These are phyloP conservation scores for Microcyclospora pomicola DNA, from an alignment of 2,329 filamentous ascomycete genomes.

Conservation along the genomic window DNA sequence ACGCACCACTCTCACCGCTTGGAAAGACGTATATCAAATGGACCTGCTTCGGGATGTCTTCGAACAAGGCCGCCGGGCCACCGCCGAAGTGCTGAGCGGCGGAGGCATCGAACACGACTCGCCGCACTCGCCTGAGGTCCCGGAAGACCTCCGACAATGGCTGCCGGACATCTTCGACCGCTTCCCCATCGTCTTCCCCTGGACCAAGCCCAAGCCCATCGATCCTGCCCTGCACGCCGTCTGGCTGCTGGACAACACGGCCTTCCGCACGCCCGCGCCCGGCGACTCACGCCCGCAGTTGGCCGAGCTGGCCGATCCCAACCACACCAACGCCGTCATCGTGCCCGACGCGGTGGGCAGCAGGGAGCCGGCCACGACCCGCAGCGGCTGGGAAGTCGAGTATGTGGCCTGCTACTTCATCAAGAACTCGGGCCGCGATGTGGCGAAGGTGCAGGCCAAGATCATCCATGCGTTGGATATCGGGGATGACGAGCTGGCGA, in stretches of 20 bases:
- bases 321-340: conserved; percentile 9
- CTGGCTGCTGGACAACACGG: conserved; percentile 86
- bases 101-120: conserved; percentile 15
- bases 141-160: conserved; percentile 17
- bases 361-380: conserved; percentile 11
- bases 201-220: conserved; percentile 27
- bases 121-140: conserved; percentile 20
- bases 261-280: conserved; percentile 43
- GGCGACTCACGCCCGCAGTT: conserved; percentile 12
- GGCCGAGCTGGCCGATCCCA: conserved; percentile 6
- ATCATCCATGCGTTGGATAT: conserved; percentile 58
- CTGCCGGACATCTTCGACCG: conserved; percentile 24
- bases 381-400: conserved; percentile 57
- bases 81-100: conserved; percentile 15
- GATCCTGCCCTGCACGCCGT: conserved; percentile 55
- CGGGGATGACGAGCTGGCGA: conserved; percentile 32
- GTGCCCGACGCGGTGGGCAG: conserved; percentile 19
- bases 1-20: not conserved
- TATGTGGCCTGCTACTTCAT: conserved; percentile 74
- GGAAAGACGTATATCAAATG: conserved; percentile 7
- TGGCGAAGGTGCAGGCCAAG: conserved; percentile 55
- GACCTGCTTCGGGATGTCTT: conserved; percentile 14
- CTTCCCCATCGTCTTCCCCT: conserved; percentile 41
- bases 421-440: conserved; percentile 50
- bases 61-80: conserved; percentile 16